Conservation (phyloP, 2,329 filamentous ascomycete species). For the Stagonosporopsis cucurbitacearum region DNA sequence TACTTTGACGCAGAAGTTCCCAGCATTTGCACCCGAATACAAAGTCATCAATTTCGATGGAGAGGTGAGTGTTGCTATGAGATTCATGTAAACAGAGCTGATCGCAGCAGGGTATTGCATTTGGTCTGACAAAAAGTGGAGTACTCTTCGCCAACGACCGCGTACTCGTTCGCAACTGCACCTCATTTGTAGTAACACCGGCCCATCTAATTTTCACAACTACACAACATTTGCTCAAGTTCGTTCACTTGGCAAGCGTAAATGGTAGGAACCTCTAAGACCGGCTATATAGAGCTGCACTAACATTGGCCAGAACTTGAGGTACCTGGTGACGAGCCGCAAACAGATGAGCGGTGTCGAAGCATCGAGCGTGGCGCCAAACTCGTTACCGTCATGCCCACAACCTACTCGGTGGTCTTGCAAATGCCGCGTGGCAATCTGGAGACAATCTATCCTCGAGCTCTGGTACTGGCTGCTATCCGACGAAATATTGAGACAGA, state of each 20-base stretch:
- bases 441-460: conserved; percentile 92
- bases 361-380: conserved; percentile 89
- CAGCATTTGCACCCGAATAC: conserved; percentile 37
- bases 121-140: conserved; percentile 77
- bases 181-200: conserved; percentile 83
- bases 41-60: conserved; percentile 30
- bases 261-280: conserved; percentile 61
- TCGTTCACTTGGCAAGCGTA: conserved; percentile 75
- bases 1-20: conserved; percentile 30
- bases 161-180: conserved; percentile 83
- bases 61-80: conserved; percentile 26
- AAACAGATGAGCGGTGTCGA: conserved; percentile 88
- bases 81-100: conserved; percentile 17
- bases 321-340: conserved; percentile 84
- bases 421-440: conserved; percentile 97
- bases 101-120: conserved; percentile 53
- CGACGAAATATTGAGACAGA: conserved; percentile 78
- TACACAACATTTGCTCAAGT: conserved; percentile 90
- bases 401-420: conserved; percentile 81
- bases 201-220: conserved; percentile 92
- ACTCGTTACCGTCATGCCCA: conserved; percentile 87
- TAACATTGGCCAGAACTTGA: conserved; percentile 68
- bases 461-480: conserved; percentile 90
- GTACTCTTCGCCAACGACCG: conserved; percentile 78
- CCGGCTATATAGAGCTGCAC: neutral